Percentiles rank a stretch among this genome's conserved stretches.
phyloP scores from a whole-genome alignment of 2,329 filamentous ascomycete species.

The Trichoderma polysporum region DNA sequence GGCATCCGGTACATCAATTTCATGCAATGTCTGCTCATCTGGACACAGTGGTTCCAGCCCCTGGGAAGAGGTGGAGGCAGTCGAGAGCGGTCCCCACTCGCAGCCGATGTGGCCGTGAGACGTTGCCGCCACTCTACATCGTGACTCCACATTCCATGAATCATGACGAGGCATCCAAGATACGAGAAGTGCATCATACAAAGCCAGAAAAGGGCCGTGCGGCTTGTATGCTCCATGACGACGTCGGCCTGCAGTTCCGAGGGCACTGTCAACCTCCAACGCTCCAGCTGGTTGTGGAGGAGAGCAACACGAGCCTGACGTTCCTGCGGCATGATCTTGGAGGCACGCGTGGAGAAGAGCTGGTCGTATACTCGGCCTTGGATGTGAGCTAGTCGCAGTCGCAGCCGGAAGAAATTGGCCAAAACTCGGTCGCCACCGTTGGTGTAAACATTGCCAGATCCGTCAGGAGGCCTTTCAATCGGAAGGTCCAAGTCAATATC shows the following conservation, averaged over 20 bases:
- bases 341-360: neutral
- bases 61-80: neutral
- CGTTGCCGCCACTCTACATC: neutral
- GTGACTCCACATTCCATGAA: neutral
- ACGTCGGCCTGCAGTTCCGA: neutral
- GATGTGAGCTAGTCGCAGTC: neutral
- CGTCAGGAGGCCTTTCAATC: neutral
- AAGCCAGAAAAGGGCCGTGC: neutral
- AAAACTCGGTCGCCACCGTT: neutral
- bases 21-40: neutral
- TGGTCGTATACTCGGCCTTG: neutral
- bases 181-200: neutral
- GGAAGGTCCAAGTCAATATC: neutral
- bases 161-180: neutral
- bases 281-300: neutral
- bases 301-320: neutral
- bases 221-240: neutral
- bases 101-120: neutral
- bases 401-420: neutral
- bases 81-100: neutral
- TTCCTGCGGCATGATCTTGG: neutral
- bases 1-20: neutral
- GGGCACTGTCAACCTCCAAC: neutral
- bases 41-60: neutral
- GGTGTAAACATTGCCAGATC: neutral